phyloP scores from a whole-genome alignment of 192 early-diverging fungal species.

The Podila clonocystis region DNA sequence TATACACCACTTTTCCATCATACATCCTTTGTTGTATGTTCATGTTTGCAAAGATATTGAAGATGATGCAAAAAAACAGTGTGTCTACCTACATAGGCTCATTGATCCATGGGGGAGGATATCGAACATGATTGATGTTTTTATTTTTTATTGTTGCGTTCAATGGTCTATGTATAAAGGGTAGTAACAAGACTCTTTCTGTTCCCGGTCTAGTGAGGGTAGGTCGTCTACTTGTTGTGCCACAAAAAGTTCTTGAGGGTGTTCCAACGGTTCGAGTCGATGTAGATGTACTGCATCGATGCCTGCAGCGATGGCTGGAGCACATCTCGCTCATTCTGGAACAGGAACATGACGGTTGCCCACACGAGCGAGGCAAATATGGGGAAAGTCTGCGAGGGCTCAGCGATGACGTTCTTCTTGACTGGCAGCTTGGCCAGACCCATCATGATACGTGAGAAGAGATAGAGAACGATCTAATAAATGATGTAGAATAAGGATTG shows the following conservation, averaged over 20 bases:
- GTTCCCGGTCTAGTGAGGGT: too few relatives aligned
- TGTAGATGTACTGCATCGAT: constrained; percentile 96
- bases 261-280: constrained; percentile 85
- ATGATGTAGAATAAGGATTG: neutral
- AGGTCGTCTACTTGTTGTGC: constrained; percentile 76
- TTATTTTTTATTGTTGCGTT: neutral
- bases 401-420: constrained; percentile 74
- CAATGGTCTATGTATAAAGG: neutral
- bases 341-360: constrained; percentile 97
- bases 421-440: constrained; percentile 86
- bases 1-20: too few relatives aligned
- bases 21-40: too few relatives aligned
- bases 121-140: too few relatives aligned
- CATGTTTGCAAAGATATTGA: too few relatives aligned
- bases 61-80: too few relatives aligned
- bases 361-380: constrained; percentile 94
- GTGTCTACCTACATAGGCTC: too few relatives aligned
- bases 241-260: constrained; percentile 80
- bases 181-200: neutral
- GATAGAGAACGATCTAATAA: constrained; percentile 87
- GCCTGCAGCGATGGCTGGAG: constrained; percentile 92
- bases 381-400: constrained; percentile 83
- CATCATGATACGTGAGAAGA: constrained; percentile 92
- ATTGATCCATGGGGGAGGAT: too few relatives aligned
- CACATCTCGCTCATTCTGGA: constrained; percentile 86